Evolutionary conservation across 1,139 yeast species (phyloP), one percentile per base, ranked within the genome.

Genomic region (Geotrichum australiense): DNA sequence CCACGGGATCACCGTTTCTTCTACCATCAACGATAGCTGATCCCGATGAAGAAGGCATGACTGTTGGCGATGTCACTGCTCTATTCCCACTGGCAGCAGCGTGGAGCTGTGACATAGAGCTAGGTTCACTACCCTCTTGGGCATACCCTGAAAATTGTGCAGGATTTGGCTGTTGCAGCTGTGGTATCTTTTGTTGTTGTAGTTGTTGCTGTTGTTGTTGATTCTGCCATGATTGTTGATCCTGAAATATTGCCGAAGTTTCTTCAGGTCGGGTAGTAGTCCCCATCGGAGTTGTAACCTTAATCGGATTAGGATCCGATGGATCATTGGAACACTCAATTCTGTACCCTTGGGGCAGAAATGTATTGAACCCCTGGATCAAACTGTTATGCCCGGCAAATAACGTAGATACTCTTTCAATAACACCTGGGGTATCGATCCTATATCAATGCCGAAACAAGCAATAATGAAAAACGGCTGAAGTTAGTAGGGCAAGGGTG

Each of bases 401-500:
- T 46, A 91, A 68, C 1, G 83, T 76, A 0, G 96, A 86, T 0
- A 91, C 98, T 45, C 98, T 73, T 58, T 87, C 96, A 59, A 91
- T 91, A 27, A 91, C 99, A 16, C 97, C 99, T 0, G 98, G 98
- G 1, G 99, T 91, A 62, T 93, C 97, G 56, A 91, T 89, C 52
- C 85, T 76, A 54, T 4, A 40, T 31, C n/a, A n/a, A n/a, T n/a
- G n/a, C n/a, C n/a, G n/a, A n/a, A n/a, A n/a, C n/a, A n/a, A n/a
- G n/a, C n/a, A n/a, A n/a, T n/a, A n/a, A n/a, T n/a, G 21, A 31
- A 16, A 33, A 34, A 6, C 21, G 33, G 22, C 36, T 16, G 37
- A n/a, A 19, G 35, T 36, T 36, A 24, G 35, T 20, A 37, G 20
- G 38, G 33, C 19, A 24, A 23, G 20, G 27, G 24, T 10, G 5